Conservation (phyloP, 106 monocot species). For the Apostasia ramifera region DNA sequence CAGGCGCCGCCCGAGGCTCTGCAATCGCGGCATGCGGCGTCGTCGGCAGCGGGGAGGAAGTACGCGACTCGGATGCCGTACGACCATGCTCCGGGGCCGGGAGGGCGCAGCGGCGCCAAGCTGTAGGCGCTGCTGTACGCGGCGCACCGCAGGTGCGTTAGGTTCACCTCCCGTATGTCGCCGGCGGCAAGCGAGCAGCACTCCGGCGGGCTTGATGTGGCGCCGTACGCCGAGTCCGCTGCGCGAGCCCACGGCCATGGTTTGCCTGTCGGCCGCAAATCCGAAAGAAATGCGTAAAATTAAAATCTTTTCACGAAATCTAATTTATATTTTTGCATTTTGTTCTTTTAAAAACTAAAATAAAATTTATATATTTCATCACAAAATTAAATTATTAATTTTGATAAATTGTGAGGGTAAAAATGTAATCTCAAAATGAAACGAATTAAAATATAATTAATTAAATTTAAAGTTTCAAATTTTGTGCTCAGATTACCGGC, state of each 20-base stretch:
- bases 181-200: constrained; percentile 63
- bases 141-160: constrained; percentile 54
- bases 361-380: no score
- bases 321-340: no score
- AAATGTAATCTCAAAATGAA: no score
- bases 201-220: constrained; percentile 24
- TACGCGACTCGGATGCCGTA: constrained; percentile 65
- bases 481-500: no score
- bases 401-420: no score
- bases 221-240: constrained; percentile 17
- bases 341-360: no score
- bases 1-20: constrained; percentile 72
- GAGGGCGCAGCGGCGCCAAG: constrained; percentile 49
- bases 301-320: no score
- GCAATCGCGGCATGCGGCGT: constrained; percentile 48
- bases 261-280: background rate
- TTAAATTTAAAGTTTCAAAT: no score
- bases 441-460: no score
- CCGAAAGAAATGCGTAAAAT: no score
- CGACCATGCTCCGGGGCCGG: constrained; percentile 49
- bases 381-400: no score
- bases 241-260: background rate
- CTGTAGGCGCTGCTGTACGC: constrained; percentile 93
- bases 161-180: constrained; percentile 44
- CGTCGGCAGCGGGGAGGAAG: constrained; percentile 40